A percentile compares a stretch with the other conserved stretches of the same genome.
Conservation (phyloP, 768 basidiomycete species). For the Lactarius vividus region DNA sequence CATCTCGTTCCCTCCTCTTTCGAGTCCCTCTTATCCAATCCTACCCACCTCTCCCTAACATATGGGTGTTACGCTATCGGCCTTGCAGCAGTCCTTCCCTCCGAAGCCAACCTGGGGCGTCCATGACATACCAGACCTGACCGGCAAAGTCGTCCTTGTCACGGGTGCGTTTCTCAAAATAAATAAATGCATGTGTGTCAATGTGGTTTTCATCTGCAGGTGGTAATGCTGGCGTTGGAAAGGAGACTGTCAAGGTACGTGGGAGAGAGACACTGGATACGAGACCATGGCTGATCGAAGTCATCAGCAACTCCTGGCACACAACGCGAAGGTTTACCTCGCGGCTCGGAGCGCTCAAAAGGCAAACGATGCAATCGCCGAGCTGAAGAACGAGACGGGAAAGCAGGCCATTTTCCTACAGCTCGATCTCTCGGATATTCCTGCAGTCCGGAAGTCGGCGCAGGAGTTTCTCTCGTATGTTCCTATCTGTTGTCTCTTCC, state of each 20-base stretch:
- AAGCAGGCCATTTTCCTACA: constrained; percentile 43
- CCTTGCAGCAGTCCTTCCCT: constrained; percentile 36
- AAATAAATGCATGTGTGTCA: constrained; percentile 39
- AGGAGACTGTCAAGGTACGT: constrained; percentile 54
- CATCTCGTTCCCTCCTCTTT: background rate
- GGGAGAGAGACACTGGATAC: background rate
- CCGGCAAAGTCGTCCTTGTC: background rate
- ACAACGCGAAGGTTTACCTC: constrained; percentile 67
- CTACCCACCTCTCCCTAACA: background rate
- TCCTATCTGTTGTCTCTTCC: too few species aligned
- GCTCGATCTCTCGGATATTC: constrained; percentile 44
- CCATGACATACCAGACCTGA: constrained; percentile 31
- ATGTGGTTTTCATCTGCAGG: constrained; percentile 25
- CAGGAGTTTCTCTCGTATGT: constrained; percentile 40
- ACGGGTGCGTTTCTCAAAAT: constrained; percentile 35
- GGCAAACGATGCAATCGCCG: constrained; percentile 48
- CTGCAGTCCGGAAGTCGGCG: constrained; percentile 39
- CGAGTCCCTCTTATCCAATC: background rate
- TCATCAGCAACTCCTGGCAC: constrained; percentile 48
- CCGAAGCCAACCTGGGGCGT: constrained; percentile 43
- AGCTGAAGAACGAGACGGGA: constrained; percentile 47
- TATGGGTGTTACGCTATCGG: background rate
- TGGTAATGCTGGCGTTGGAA: constrained; percentile 50
- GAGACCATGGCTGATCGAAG: background rate
- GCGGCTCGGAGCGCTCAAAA: constrained; percentile 48